Base-by-base conservation (phyloP, 2,329 filamentous ascomycete species). In the Fusarium drepaniforme region DNA sequence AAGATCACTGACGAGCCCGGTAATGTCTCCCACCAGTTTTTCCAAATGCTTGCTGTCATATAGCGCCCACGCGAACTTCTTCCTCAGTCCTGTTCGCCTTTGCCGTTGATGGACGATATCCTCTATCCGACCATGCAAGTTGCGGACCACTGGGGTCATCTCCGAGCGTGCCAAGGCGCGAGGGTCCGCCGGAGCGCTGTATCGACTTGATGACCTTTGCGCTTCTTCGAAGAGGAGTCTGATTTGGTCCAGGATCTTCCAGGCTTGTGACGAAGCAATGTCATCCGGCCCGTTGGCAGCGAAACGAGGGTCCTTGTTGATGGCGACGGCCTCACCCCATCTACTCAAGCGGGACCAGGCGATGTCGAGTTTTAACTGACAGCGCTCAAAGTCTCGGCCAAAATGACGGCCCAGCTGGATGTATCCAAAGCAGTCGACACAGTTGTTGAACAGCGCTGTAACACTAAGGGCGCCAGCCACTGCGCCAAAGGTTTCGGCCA, bases 401-500 rank as follows among this genome's bases (percentile, higher is more conserved):
- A 84, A 84, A 38, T 76, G 73, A 13, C 78, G 79, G 28, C 83
- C 82, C 12, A 85, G 76, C 64, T 86, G 81, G 66, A 86, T 73
- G 67, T 83, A 84, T 42, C 82, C 79, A 73, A 87, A 86, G 67
- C 80, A 84, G 38, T 81, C 79, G 51, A 86, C 78, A 67, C 80
- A 84, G 66, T 79, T 80, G 61, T 81, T 83, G 67, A 86, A 84
- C n/a, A 82, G 67, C 12, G 76, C 74, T 33, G 82, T 82, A 12
- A 85, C 67, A 51, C 81, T 81, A 18, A 83, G 68, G 8, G 78
- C 82, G 53, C 81, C 76, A 23, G 79, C 68, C n/a, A 80, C 72
- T 21, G 63, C 62, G 37, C 77, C 75, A 63, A 80, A 81, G n/a
- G 46, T n/a, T 58, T 62, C 64, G 11, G 64, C 64, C 56, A 66